A percentile compares a stretch with the other conserved stretches of the same genome.
phyloP scores from a whole-genome alignment of 2,329 filamentous ascomycete species.

The Raffaelea arxii region DNA sequence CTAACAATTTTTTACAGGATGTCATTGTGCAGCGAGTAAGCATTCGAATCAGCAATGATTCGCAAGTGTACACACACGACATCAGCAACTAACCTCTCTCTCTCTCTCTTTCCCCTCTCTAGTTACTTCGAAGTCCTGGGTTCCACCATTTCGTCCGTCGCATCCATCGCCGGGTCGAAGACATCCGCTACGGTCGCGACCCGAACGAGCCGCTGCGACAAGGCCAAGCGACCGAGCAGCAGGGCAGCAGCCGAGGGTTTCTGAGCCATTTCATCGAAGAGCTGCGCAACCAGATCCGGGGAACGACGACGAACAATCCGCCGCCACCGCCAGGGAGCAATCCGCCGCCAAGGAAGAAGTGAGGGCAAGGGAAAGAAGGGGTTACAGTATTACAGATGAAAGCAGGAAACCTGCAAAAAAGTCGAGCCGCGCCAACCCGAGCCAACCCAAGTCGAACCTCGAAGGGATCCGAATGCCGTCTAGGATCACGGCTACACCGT shows the following conservation, averaged over 20 bases:
- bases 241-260: conserved; percentile 27
- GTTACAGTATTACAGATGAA: no score
- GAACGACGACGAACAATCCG: conserved; percentile 16
- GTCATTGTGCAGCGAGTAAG: conserved; percentile 11
- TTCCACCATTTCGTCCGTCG: conserved; percentile 43
- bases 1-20: conserved; percentile 4
- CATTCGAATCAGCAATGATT: background rate
- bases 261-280: conserved; percentile 40
- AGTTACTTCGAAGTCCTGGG: conserved; percentile 40
- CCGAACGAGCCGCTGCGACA: conserved; percentile 39
- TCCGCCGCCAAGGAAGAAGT: background rate
- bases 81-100: background rate
- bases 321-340: background rate
- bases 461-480: no score
- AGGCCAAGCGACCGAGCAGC: conserved; percentile 38
- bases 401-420: no score
- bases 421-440: no score
- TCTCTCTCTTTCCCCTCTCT: background rate
- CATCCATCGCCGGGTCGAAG: conserved; percentile 41
- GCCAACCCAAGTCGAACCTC: no score
- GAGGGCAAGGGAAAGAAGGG: no score
- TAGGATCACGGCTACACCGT: no score
- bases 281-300: conserved; percentile 38
- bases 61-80: background rate
- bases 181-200: conserved; percentile 36